phyloP scores from a whole-genome alignment of 441 rosid genomes.

The Theobroma grandiflorum region DNA sequence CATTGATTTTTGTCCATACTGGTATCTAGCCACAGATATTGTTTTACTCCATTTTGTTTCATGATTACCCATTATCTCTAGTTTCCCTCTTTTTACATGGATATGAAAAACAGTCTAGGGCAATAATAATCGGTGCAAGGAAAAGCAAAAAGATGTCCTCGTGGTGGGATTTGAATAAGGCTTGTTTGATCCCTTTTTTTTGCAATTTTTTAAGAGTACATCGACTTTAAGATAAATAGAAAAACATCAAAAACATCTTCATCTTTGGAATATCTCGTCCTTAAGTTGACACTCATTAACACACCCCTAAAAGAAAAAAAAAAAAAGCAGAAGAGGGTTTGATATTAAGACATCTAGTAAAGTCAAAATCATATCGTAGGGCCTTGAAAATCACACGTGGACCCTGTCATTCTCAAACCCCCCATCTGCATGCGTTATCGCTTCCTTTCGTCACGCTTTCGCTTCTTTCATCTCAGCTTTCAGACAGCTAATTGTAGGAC shows the following conservation, averaged over 20 bases:
- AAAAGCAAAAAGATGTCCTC: conserved; percentile 19
- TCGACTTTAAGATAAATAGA: conserved; percentile 48
- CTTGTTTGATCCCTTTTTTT: neutral
- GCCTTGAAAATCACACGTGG: conserved; percentile 60
- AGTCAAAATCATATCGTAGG: conserved; percentile 48
- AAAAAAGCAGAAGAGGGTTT: too few relatives aligned
- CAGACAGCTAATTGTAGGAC: conserved; percentile 35
- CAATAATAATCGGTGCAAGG: conserved; percentile 21
- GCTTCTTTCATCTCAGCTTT: conserved; percentile 51
- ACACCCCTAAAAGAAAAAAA: neutral
- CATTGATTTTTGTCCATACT: conserved; percentile 11
- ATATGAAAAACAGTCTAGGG: conserved; percentile 22
- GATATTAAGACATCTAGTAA: conserved; percentile 19
- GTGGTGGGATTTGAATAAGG: conserved; percentile 28
- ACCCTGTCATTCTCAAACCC: conserved; percentile 43
- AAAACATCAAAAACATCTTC: conserved; percentile 1
- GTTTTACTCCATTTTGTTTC: conserved; percentile 2
- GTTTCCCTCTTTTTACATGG: neutral
- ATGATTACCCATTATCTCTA: conserved; percentile 33
- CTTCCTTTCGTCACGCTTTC: conserved; percentile 74
- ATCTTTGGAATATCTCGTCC: conserved; percentile 27
- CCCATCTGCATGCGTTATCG: conserved; percentile 50
- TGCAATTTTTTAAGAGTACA: conserved; percentile 21
- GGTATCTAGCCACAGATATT: neutral
- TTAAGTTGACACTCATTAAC: conserved; percentile 33